Percentiles rank a stretch among this genome's conserved stretches.
Evolutionary conservation across 2,329 filamentous ascomycete genomes (phyloP).

Genomic region (Thielaviopsis euricoi): DNA sequence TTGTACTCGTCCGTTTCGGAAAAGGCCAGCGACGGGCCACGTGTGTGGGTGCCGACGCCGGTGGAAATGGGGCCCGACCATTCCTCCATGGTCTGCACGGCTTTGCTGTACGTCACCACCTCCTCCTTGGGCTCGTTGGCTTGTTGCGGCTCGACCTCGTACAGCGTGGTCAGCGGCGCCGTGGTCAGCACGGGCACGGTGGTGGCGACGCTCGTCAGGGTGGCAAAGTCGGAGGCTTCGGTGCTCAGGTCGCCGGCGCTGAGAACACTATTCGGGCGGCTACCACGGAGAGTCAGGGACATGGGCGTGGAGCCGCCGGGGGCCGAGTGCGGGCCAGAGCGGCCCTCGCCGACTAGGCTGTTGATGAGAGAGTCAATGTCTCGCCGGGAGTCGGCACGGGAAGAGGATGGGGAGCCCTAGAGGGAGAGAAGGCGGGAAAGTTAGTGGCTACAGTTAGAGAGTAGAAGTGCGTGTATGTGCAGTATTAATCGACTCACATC

Average conservation of each 20-base stretch:
- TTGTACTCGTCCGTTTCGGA: constrained; percentile 47
- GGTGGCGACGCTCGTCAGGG: constrained; percentile 26
- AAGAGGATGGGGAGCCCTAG: constrained; percentile 2
- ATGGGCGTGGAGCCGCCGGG: constrained; percentile 31
- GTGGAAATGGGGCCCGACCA: constrained; percentile 35
- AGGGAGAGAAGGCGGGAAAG: neutral
- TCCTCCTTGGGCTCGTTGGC: constrained; percentile 51
- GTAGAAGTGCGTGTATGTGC: neutral
- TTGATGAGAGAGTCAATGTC: constrained; percentile 79
- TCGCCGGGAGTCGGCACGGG: constrained; percentile 50
- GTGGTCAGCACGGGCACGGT: constrained; percentile 57
- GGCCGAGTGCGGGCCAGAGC: constrained; percentile 50
- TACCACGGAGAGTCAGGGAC: constrained; percentile 52
- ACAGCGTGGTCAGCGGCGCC: constrained; percentile 56
- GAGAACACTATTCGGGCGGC: constrained; percentile 72
- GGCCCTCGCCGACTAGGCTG: constrained; percentile 63
- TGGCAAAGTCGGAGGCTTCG: constrained; percentile 46
- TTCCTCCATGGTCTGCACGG: constrained; percentile 74
- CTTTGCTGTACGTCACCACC: constrained; percentile 92
- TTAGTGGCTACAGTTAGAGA: constrained; percentile 1
- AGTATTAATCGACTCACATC: constrained; percentile 65
- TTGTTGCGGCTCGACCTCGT: constrained; percentile 50
- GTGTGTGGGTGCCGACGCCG: constrained; percentile 14
- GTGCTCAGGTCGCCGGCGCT: constrained; percentile 69
- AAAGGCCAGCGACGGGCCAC: constrained; percentile 31